These are phyloP conservation scores for Vanilla planifolia DNA, from an alignment of 106 monocot genomes.

Conservation along the genomic window DNA sequence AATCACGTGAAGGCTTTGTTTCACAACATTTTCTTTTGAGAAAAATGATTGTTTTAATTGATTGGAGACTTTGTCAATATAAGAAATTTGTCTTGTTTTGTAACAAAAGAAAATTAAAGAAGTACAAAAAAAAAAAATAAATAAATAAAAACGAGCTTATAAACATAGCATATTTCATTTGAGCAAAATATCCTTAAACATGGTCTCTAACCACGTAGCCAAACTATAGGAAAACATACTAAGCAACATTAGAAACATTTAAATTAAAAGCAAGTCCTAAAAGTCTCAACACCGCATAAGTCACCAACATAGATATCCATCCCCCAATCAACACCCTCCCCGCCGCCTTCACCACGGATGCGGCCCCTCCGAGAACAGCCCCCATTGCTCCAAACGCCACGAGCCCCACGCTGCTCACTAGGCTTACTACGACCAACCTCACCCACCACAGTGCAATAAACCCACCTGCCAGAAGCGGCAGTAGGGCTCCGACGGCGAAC, in stretches of 20 bases:
- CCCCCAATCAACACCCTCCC: slow-evolving; percentile 30
- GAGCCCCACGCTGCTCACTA: slow-evolving; percentile 21
- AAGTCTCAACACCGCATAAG: slow-evolving; percentile 15
- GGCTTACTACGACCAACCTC: slow-evolving; percentile 20
- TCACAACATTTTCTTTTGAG: too few relatives aligned
- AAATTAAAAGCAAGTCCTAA: not conserved
- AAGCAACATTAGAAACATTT: not conserved
- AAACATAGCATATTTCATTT: too few relatives aligned
- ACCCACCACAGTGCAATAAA: slow-evolving; percentile 20
- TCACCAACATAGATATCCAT: slow-evolving; percentile 29
- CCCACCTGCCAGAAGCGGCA: slow-evolving; percentile 33
- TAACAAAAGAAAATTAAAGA: too few relatives aligned
- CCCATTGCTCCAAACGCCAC: slow-evolving; percentile 28
- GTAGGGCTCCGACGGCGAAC: slow-evolving; percentile 23
- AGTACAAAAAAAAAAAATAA: too few relatives aligned
- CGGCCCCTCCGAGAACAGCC: slow-evolving; percentile 23
- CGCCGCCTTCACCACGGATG: slow-evolving; percentile 17
- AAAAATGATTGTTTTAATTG: too few relatives aligned
- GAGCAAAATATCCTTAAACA: too few relatives aligned
- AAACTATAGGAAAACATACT: not conserved
- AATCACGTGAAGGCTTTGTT: too few relatives aligned
- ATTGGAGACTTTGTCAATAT: too few relatives aligned
- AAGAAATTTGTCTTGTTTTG: too few relatives aligned
- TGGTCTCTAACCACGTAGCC: too few relatives aligned
- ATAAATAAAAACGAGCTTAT: too few relatives aligned